Base-by-base conservation (phyloP, 2,329 filamentous ascomycete species). In the Trichoderma sp. region DNA sequence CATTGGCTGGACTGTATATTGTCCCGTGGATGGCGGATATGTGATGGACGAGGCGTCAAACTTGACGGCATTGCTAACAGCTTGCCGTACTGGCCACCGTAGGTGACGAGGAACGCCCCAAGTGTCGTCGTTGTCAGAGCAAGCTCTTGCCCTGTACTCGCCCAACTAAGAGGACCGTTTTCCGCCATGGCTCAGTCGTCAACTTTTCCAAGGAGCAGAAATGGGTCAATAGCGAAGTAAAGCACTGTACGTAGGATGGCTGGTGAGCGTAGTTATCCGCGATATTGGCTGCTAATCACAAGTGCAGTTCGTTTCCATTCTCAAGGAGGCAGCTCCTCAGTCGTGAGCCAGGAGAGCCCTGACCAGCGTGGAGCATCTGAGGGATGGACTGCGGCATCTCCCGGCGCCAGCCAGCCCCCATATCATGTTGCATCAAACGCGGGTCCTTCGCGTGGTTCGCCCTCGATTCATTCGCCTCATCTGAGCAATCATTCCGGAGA, bases 51-150 rank as follows among this genome's bases (percentile, higher is more conserved):
- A 43, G 6, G 21, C 43, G 16, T 53, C 16, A 24, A 14, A 49
- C 16, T 21, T 21, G n/a, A 10, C 7, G 29, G 31, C 6, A 10
- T 55, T 61, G 33, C 71, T 72, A 21, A 68, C 67, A 37, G 47
- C 37, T 58, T 27, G 53, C 29, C 47, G 27, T 27, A 33, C 19
- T 33, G 53, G 52, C 19, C 21, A 53, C 49, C 24, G 21, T 56
- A 82, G 79, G 80, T 53, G 80, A 82, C 53, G 79, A 82, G 66
- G 76, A 76, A n/a, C 76, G 75, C 2, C 80, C 80, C 2, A 76
- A 72, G 52, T 82, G 80, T 63, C 74, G 77, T 16, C 74, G 79
- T 3, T 82, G 80, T 55, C 71, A 76, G 47, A 62, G 70, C 10
- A 81, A 79, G 55, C 72, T 76, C 19, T 71, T 82, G 8, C 72